phyloP scores from a whole-genome alignment of 495 filamentous ascomycete species.

The Aspergillus cavernicola region DNA sequence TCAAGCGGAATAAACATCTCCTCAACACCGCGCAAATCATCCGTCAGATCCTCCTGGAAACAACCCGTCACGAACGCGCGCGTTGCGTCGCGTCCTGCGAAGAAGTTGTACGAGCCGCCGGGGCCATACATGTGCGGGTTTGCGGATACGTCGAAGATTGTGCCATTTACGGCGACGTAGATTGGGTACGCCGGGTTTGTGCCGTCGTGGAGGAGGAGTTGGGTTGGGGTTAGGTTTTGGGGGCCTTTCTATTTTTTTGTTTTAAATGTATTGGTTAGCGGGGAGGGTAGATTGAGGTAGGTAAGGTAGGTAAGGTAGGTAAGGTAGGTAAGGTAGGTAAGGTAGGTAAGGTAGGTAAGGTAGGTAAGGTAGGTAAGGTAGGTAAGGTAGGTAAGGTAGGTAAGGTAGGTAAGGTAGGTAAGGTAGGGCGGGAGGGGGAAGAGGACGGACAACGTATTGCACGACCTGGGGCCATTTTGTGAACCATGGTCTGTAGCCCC shows the following conservation, averaged over 20 bases:
- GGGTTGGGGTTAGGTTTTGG: slow-evolving; percentile 60
- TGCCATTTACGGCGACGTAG: slow-evolving; percentile 89
- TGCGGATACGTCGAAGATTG: slow-evolving; percentile 86
- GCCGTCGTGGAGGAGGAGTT: slow-evolving; percentile 78
- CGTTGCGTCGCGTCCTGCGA: slow-evolving; percentile 81
- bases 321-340: no score
- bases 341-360: no score
- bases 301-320: no score
- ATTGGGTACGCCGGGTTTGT: slow-evolving; percentile 70
- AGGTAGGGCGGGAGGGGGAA: neutral
- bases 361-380: no score
- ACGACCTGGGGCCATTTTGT: slow-evolving; percentile 59
- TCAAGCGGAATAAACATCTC: slow-evolving; percentile 80
- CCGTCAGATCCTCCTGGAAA: slow-evolving; percentile 80
- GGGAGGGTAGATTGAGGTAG: no score
- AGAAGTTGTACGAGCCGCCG: slow-evolving; percentile 82
- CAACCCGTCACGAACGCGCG: slow-evolving; percentile 96
- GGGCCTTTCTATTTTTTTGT: slow-evolving; percentile 45
- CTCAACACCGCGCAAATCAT: slow-evolving; percentile 85
- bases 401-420: neutral
- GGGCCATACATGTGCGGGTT: slow-evolving; percentile 79
- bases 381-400: no score
- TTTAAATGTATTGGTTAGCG: no score
- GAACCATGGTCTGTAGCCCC: slow-evolving; percentile 69
- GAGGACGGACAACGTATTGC: slow-evolving; percentile 53